Conservation (phyloP, 345 rosid genomes). For the Sonneratia caseolaris region DNA sequence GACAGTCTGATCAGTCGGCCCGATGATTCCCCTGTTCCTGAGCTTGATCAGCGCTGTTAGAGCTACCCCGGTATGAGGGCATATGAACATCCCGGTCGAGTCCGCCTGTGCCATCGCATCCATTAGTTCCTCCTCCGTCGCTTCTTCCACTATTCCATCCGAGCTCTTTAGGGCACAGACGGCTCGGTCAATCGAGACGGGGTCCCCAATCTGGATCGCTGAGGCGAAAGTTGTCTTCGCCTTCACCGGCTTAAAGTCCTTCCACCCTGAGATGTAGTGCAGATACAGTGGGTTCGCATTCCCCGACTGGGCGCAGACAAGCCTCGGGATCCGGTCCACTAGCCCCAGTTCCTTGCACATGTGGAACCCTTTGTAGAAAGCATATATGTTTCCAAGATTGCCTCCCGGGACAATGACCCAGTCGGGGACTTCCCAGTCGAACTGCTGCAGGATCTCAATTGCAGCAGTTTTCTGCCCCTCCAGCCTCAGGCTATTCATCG, state of each 20-base stretch:
- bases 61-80: slow-evolving; percentile 94
- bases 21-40: slow-evolving; percentile 65
- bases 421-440: slow-evolving; percentile 20
- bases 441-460: slow-evolving; percentile 84
- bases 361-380: slow-evolving; percentile 81
- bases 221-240: slow-evolving; percentile 78
- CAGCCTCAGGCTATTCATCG: slow-evolving; percentile 70
- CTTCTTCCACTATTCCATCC: slow-evolving; percentile 80
- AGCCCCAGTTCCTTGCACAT: slow-evolving; percentile 85
- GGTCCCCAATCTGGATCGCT: slow-evolving; percentile 91
- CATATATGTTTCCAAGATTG: slow-evolving; percentile 81
- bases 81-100: slow-evolving; percentile 90
- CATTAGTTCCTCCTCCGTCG: slow-evolving; percentile 86
- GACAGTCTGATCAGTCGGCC: slow-evolving; percentile 53
- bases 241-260: slow-evolving; percentile 56
- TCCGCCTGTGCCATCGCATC: slow-evolving; percentile 91
- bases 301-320: slow-evolving; percentile 88
- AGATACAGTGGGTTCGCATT: slow-evolving; percentile 87
- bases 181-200: slow-evolving; percentile 85
- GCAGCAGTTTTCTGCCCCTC: slow-evolving; percentile 96
- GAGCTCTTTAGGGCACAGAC: slow-evolving; percentile 67
- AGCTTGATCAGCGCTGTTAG: slow-evolving; percentile 70
- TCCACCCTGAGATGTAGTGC: slow-evolving; percentile 70
- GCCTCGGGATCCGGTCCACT: slow-evolving; percentile 65
- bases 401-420: slow-evolving; percentile 98